Percentiles rank a stretch among this genome's conserved stretches.
phyloP scores from a whole-genome alignment of 192 early-diverging fungal species.

The Coemansia sp. region DNA sequence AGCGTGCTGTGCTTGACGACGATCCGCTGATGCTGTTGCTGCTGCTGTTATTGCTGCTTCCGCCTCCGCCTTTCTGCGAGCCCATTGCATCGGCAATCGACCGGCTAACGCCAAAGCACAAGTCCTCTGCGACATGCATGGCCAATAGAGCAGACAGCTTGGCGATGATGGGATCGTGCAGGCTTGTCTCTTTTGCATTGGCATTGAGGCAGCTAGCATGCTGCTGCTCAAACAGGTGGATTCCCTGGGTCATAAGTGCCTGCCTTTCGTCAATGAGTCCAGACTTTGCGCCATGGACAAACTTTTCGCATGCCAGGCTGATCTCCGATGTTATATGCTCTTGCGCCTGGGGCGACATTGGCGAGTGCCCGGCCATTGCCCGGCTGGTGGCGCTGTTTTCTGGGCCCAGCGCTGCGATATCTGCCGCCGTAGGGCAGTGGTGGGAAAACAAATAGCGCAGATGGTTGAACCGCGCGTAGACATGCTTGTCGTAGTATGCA shows the following conservation, averaged over 20 bases:
- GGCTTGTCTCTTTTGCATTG: constrained; percentile 16
- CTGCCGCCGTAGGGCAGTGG: constrained; percentile 12
- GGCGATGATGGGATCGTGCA: constrained; percentile 15
- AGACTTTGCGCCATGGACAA: constrained; percentile 23
- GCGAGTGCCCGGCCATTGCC: background rate
- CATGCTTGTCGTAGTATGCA: constrained; percentile 16
- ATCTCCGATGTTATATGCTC: constrained; percentile 14
- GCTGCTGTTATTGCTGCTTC: background rate
- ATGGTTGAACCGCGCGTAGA: constrained; percentile 39
- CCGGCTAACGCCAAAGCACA: constrained; percentile 16
- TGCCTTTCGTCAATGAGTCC: constrained; percentile 18
- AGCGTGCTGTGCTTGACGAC: background rate
- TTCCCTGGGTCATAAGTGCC: constrained; percentile 25
- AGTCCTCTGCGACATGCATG: constrained; percentile 16
- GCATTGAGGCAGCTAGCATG: constrained; percentile 25
- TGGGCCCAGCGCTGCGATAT: background rate
- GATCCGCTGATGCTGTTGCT: no score
- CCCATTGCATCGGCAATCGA: constrained; percentile 13
- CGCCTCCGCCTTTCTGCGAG: background rate
- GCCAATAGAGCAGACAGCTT: constrained; percentile 25
- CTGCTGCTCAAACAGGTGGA: constrained; percentile 48
- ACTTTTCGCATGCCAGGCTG: constrained; percentile 12
- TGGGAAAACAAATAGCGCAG: constrained; percentile 46
- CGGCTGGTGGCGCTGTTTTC: background rate
- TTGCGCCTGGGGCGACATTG: constrained; percentile 12